A percentile compares a stretch with the other conserved stretches of the same genome.
Evolutionary conservation across 225 moss, liverwort and hornwort species (phyloP).

Genomic region (Climacium dendroides): DNA sequence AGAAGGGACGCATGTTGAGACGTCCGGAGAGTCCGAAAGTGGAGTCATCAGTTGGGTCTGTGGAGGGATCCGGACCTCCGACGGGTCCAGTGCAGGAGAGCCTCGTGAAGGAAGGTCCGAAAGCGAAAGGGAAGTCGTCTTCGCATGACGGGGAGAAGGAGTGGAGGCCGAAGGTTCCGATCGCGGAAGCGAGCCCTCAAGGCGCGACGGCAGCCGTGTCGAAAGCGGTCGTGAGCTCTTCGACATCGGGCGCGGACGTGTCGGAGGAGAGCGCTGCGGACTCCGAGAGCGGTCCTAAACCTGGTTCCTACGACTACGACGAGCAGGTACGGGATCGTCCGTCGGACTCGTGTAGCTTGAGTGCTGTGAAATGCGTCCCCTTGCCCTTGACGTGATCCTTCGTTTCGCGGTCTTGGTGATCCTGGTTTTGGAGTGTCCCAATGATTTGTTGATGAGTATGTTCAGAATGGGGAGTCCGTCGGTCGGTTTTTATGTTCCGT

Average conservation of each 20-base stretch:
- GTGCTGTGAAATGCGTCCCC: not conserved
- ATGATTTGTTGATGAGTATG: no score
- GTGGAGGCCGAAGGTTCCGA: conserved; percentile 79
- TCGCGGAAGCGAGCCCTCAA: conserved; percentile 26
- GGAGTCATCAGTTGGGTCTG: conserved; percentile 3
- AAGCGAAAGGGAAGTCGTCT: conserved; percentile 44
- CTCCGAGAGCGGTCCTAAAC: conserved; percentile 8
- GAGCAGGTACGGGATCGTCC: conserved; percentile 44
- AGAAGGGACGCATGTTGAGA: conserved; percentile 37
- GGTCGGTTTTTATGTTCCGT: not conserved
- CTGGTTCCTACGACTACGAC: conserved; percentile 70
- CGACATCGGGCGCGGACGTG: not conserved
- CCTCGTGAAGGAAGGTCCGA: conserved; percentile 33
- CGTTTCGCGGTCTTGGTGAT: no score
- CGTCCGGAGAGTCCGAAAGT: conserved; percentile 48
- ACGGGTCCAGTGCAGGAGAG: conserved; percentile 7
- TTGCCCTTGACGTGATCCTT: not conserved
- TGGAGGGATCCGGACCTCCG: conserved; percentile 6
- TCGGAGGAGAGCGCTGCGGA: conserved; percentile 37
- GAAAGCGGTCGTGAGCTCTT: not conserved
- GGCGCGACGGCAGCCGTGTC: not conserved
- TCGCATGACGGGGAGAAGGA: conserved; percentile 94
- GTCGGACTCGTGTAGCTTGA: not conserved
- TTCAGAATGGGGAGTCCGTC: not conserved
- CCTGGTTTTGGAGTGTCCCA: no score